Evolutionary conservation across 1,284 basidiomycete genomes (phyloP).

Genomic region (Exobasidium rhododendri): DNA sequence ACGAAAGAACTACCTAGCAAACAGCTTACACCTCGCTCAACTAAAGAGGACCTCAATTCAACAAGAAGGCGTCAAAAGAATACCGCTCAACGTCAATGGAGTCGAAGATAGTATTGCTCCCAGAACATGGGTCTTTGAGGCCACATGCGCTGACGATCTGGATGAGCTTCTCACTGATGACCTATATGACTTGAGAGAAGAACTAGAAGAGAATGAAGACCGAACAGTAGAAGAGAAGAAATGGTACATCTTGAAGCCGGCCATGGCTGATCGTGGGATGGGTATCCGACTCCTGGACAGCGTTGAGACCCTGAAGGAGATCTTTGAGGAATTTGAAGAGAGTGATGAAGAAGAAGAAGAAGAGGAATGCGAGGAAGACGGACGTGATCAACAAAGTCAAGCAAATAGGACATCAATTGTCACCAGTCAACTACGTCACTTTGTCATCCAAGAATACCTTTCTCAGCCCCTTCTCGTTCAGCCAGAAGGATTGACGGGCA

Average conservation of each 20-base stretch:
- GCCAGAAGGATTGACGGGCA: conserved; percentile 57
- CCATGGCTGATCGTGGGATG: conserved; percentile 93
- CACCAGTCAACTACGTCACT: conserved; percentile 82
- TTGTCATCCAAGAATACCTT: conserved; percentile 95
- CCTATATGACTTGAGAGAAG: conserved; percentile 75
- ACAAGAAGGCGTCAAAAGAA: neutral
- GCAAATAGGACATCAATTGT: conserved; percentile 39
- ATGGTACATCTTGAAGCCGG: conserved; percentile 73
- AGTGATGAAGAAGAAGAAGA: conserved; percentile 11
- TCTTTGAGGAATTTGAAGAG: conserved; percentile 64
- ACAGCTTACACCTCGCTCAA: conserved; percentile 62
- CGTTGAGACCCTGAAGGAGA: conserved; percentile 68
- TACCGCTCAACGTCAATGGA: neutral
- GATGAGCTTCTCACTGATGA: conserved; percentile 93
- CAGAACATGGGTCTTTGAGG: conserved; percentile 79
- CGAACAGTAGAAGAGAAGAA: conserved; percentile 56
- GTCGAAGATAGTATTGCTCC: conserved; percentile 59
- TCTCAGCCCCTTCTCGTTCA: conserved; percentile 73
- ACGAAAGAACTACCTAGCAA: conserved; percentile 86
- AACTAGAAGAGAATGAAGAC: conserved; percentile 57
- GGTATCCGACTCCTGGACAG: conserved; percentile 88
- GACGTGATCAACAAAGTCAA: neutral
- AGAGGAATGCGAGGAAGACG: neutral
- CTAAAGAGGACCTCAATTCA: conserved; percentile 23
- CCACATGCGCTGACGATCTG: conserved; percentile 88